Base-by-base conservation (phyloP, 257 asterid species). In the Nicotiana tomentosiformis region DNA sequence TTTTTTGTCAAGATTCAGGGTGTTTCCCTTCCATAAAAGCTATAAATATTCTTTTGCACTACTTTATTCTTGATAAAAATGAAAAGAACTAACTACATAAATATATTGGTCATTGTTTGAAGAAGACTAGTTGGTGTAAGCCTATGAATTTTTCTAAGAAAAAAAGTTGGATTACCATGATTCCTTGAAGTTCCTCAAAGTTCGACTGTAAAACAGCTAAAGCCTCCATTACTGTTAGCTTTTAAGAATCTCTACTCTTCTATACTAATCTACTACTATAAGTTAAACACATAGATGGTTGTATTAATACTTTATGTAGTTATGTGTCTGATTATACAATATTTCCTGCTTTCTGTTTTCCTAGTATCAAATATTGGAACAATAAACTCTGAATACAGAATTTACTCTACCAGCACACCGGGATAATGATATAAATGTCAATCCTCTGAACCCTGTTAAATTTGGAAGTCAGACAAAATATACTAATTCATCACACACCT, bases 1-100 rank as follows among this genome's bases (percentile, higher is more conserved):
- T 49, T 62, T 74, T 74, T 74, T 23, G 62, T 49, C 80, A 74
- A 74, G 80, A 74, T 74, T 74, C 80, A 74, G 33, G 37, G 26
- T 70, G 78, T 70, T 70, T 43, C 78, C 37, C 78, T 57, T 70
- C 56, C 78, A 39, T 49, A 74, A 74, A 55, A 74, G 62, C 26
- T 74, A 70, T 70, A 15, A 26, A 49, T 26, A 43, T 43, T 43
- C 49, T 7, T 43, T 43, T 43, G 3, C 49, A 43, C 10, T 43
- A 74, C 23, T 23, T 49, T 74, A 23, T 72, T 72, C 80, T 57
- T 49, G 23, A 74, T 11, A 15, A 72, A 72, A 49, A 29, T 14
- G 26, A 57, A 66, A 66, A 66, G 7, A 39, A 69, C 33, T 10
- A 43, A 70, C 18, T 68, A 35, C 55, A 35, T 10, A 35, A 17